These are phyloP conservation scores for Angomonas deanei DNA, from an alignment of 208 protist genomes.

Conservation along the genomic window DNA sequence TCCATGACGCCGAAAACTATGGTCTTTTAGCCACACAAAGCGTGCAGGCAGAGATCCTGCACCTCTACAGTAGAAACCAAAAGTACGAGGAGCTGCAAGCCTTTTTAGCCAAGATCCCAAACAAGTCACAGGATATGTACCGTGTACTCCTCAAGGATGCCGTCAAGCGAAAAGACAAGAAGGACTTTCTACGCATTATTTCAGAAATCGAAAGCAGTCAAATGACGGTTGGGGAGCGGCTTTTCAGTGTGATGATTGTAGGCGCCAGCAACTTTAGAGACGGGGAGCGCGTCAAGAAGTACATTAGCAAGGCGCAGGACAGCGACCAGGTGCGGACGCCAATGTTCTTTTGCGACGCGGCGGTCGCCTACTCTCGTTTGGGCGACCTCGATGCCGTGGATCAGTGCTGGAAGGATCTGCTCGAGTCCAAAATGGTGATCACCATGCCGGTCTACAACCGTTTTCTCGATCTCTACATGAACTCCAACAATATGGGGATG, in stretches of 20 bases:
- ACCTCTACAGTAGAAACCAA: slow-evolving; percentile 54
- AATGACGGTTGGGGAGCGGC: slow-evolving; percentile 61
- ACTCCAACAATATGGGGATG: slow-evolving; percentile 70
- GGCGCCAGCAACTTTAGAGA: slow-evolving; percentile 66
- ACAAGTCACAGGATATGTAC: slow-evolving; percentile 65
- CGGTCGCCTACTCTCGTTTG: slow-evolving; percentile 57
- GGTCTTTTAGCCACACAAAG: slow-evolving; percentile 56
- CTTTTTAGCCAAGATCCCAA: slow-evolving; percentile 59
- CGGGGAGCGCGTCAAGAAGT: slow-evolving; percentile 45
- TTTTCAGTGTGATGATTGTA: slow-evolving; percentile 73
- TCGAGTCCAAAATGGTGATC: slow-evolving; percentile 65
- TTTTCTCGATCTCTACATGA: slow-evolving; percentile 88
- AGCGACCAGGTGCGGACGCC: slow-evolving; percentile 41
- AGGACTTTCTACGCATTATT: slow-evolving; percentile 45
- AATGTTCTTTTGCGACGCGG: slow-evolving; percentile 79
- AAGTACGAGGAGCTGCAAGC: slow-evolving; percentile 22
- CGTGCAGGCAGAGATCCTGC: slow-evolving; percentile 78
- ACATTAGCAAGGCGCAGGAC: slow-evolving; percentile 47
- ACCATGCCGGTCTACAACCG: slow-evolving; percentile 88
- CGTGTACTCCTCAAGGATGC: slow-evolving; percentile 73
- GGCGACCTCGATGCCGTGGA: slow-evolving; percentile 56
- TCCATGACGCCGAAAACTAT: slow-evolving; percentile 61
- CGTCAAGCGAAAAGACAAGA: slow-evolving; percentile 43
- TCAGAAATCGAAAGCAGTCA: slow-evolving; percentile 34
- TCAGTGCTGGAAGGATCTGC: slow-evolving; percentile 70